Base-by-base conservation (phyloP, 1,284 basidiomycete species). In the Albatrellus sp. region DNA sequence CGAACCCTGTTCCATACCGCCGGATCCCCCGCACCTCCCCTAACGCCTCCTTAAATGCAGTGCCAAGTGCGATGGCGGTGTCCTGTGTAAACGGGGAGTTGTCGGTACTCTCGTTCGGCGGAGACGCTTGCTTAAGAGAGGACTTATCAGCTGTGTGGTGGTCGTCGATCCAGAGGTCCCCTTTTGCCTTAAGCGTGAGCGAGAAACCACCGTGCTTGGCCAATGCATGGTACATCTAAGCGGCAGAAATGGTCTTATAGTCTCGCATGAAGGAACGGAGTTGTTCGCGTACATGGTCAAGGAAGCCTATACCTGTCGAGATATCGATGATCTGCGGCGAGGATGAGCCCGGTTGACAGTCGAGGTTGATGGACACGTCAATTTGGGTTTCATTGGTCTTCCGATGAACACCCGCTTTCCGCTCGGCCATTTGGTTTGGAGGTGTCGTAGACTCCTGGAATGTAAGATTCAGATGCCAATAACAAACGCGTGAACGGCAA, bases 121-220 rank as follows among this genome's bases (percentile, higher is more conserved):
- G 49, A 43, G 55, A 3, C n/a, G n/a, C n/a, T n/a, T n/a, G n/a
- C n/a, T n/a, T n/a, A n/a, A 19, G 11, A 44, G 44, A 34, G 20
- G 52, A 76, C 82, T 76, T 73, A 87, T 91, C 92, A 73, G 94
- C 91, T 38, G 94, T 91, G 68, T 99, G 96, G 62, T 99, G 96
- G 67, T 99, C 96, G 65, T 99, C 96, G 50, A 98, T 97, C 78
- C 85, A 90, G 13, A 98, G 72, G 64, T 99, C 96, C 42, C 96
- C 96, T 56, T 88, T 80, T 64, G 92, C 98, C 55, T 85, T 83
- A 64, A 98, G 73, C 11, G 74, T 79, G 45, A 99, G 70, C 0
- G 89, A 92, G 78, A 93, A 86, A 50, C 90, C 89, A 10, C 87
- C 78, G 66, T 97, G 92, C 62, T 96, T 96, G 34, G 92, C 91